Evolutionary conservation across 2,329 filamentous ascomycete species (phyloP).

Genomic region (Nothophoma quercina): DNA sequence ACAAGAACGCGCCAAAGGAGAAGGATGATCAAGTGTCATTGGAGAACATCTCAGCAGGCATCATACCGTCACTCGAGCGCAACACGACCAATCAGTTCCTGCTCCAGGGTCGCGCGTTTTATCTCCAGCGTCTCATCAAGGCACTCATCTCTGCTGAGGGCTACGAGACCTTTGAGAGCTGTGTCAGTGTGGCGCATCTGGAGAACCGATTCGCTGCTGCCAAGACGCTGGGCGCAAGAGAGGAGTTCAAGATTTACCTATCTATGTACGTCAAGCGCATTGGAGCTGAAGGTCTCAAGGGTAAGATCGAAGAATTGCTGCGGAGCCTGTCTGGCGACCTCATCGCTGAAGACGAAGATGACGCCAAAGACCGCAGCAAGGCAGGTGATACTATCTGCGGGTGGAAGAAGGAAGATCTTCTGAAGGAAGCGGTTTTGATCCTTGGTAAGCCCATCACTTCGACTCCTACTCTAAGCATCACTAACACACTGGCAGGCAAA

Average conservation of each 20-base stretch:
- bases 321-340: conserved; percentile 80
- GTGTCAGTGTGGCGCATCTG: conserved; percentile 90
- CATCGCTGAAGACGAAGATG: conserved; percentile 65
- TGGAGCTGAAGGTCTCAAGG: conserved; percentile 83
- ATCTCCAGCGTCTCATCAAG: conserved; percentile 90
- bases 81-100: conserved; percentile 94
- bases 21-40: conserved; percentile 60
- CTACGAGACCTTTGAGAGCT: conserved; percentile 89
- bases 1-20: conserved; percentile 38
- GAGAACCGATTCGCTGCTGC: conserved; percentile 94
- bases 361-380: conserved; percentile 58
- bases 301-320: conserved; percentile 92
- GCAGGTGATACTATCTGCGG: conserved; percentile 81
- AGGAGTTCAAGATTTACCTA: conserved; percentile 94
- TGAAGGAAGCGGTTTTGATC: conserved; percentile 91
- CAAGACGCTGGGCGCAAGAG: conserved; percentile 80
- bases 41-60: conserved; percentile 80
- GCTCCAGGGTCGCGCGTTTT: conserved; percentile 89
- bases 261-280: conserved; percentile 98
- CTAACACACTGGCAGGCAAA: conserved; percentile 72
- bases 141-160: conserved; percentile 85
- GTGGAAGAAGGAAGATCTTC: conserved; percentile 85
- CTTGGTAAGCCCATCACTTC: conserved; percentile 67
- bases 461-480: conserved; percentile 14
- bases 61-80: conserved; percentile 90